Evolutionary conservation across 2,329 filamentous ascomycete genomes (phyloP).

Genomic region (Cytospora piceicola): DNA sequence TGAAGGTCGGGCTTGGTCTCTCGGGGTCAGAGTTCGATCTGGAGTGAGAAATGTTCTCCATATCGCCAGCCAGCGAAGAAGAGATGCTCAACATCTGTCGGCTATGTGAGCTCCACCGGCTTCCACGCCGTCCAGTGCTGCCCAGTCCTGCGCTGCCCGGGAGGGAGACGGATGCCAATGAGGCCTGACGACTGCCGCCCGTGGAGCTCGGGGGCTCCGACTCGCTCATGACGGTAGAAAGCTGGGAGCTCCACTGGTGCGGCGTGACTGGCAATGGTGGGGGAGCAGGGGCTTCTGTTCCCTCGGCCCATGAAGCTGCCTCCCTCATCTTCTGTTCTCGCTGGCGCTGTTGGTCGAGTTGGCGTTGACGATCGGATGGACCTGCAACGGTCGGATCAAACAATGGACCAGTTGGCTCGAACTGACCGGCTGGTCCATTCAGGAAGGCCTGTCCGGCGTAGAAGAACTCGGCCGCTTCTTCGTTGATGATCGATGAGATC

Average conservation of each 20-base stretch:
- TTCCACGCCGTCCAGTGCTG: constrained; percentile 50
- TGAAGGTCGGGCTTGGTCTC: constrained; percentile 49
- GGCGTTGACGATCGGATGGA: constrained; percentile 29
- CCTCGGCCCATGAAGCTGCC: constrained; percentile 27
- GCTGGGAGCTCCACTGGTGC: constrained; percentile 66
- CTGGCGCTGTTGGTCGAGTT: constrained; percentile 29
- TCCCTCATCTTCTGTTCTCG: constrained; percentile 25
- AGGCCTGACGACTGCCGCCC: constrained; percentile 53
- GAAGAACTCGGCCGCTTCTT: constrained; percentile 49
- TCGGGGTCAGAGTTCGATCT: constrained; percentile 53
- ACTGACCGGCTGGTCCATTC: constrained; percentile 38
- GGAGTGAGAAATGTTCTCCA: constrained; percentile 46
- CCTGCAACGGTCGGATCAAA: constrained; percentile 13
- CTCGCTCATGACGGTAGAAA: constrained; percentile 67
- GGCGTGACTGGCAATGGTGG: constrained; percentile 53
- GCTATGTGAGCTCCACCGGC: constrained; percentile 51
- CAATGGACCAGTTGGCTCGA: constrained; percentile 28
- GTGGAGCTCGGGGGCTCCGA: constrained; percentile 58
- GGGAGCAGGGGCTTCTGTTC: constrained; percentile 34
- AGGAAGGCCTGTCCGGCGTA: constrained; percentile 47
- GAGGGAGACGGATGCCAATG: constrained; percentile 42
- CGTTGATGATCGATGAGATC: constrained; percentile 57
- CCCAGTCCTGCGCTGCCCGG: constrained; percentile 37
- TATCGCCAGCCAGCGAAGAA: constrained; percentile 53
- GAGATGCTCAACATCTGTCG: constrained; percentile 62